These are phyloP conservation scores for Cryomyces antarcticus DNA, from an alignment of 495 filamentous ascomycete species.

Conservation along the genomic window DNA sequence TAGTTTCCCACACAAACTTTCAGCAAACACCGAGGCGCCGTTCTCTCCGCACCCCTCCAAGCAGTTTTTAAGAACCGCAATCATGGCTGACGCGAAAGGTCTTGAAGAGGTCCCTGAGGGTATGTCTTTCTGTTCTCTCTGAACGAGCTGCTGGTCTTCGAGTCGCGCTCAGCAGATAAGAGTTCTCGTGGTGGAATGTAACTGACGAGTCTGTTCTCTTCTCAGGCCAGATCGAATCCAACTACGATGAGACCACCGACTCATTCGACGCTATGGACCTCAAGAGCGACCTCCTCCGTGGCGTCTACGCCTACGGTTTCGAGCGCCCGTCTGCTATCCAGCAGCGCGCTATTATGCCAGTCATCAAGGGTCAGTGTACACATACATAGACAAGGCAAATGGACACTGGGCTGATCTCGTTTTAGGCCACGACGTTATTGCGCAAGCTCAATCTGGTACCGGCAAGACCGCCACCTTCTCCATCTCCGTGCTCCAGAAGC, in stretches of 20 bases:
- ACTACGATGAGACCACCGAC: slow-evolving; percentile 99
- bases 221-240: slow-evolving; percentile 94
- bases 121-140: slow-evolving; percentile 19
- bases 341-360: slow-evolving; percentile 97
- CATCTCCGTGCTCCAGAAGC: slow-evolving; percentile 92
- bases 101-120: slow-evolving; percentile 89
- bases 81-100: slow-evolving; percentile 87
- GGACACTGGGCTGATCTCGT: neutral
- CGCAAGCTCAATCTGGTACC: slow-evolving; percentile 96
- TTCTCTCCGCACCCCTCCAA: no score
- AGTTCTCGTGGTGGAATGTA: neutral
- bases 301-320: slow-evolving; percentile 99
- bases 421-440: slow-evolving; percentile 89
- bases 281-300: slow-evolving; percentile 89
- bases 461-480: slow-evolving; percentile 99
- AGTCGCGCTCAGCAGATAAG: neutral
- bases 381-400: no score
- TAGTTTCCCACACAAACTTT: no score
- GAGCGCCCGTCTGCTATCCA: slow-evolving; percentile 98
- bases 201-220: neutral
- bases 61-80: slow-evolving; percentile 35
- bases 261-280: slow-evolving; percentile 97
- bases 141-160: neutral
- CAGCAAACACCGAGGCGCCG: no score
- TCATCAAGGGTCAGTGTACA: slow-evolving; percentile 78